Conservation (phyloP, 129 eudicot species). For the Flaveria robusta region DNA sequence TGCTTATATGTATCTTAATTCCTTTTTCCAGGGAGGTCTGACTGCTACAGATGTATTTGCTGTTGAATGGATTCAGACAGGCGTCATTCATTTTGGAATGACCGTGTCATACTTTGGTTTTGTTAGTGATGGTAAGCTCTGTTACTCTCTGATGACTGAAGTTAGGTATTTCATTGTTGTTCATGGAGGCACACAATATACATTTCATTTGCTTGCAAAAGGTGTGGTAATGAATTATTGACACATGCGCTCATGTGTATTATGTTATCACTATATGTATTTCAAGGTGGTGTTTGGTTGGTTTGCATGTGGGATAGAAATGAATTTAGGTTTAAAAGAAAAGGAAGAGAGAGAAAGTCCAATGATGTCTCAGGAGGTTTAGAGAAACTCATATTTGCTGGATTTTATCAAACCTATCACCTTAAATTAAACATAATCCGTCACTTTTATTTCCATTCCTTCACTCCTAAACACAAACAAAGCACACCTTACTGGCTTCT, state of each 20-base stretch:
- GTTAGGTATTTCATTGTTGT: conserved; percentile 12
- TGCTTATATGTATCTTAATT: conserved; percentile 3
- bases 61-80: conserved; percentile 90
- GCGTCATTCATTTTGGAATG: conserved; percentile 88
- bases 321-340: neutral
- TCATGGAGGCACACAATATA: conserved; percentile 15
- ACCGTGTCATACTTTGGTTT: conserved; percentile 97
- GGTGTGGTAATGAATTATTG: conserved; percentile 12
- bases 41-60: conserved; percentile 98
- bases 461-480: too few relatives aligned
- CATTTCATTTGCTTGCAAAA: neutral
- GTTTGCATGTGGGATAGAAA: neutral
- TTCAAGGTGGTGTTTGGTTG: neutral
- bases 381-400: neutral
- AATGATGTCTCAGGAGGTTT: neutral
- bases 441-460: too few relatives aligned
- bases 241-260: neutral
- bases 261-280: neutral
- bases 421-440: neutral
- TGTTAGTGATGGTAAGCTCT: conserved; percentile 83
- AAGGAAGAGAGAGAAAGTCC: neutral
- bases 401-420: neutral
- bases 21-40: conserved; percentile 85
- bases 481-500: too few relatives aligned
- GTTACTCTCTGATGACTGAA: neutral